A percentile compares a stretch with the other conserved stretches of the same genome.
Conservation (phyloP, 108 stramenopile genomes). For the Skeletonema tropicum region DNA sequence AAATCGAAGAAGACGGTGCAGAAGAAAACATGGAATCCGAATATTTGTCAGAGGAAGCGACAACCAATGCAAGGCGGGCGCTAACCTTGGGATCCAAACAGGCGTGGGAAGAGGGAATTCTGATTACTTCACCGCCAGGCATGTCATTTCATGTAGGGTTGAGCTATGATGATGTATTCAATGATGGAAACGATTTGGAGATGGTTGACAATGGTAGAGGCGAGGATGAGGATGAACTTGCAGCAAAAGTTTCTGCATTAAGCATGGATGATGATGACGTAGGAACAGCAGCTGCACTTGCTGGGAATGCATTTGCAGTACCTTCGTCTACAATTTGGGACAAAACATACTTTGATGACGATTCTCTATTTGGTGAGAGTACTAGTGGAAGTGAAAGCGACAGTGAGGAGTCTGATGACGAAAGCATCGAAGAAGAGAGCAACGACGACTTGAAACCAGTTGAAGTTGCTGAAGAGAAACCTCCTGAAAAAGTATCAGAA, state of each 20-base stretch:
- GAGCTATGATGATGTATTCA: conserved; percentile 68
- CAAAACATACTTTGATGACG: conserved; percentile 76
- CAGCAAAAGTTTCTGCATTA: neutral
- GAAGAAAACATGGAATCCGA: conserved; percentile 12
- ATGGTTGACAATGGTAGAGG: neutral
- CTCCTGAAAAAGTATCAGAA: conserved; percentile 1
- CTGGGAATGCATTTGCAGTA: neutral
- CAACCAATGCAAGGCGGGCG: conserved; percentile 49
- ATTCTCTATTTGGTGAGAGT: conserved; percentile 81
- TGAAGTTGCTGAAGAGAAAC: conserved; percentile 2
- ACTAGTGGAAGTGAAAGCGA: conserved; percentile 47
- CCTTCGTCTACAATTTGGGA: conserved; percentile 41
- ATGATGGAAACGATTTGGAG: conserved; percentile 29
- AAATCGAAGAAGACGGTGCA: neutral
- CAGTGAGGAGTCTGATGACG: conserved; percentile 33
- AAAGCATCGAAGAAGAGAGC: conserved; percentile 16
- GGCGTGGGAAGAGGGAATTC: conserved; percentile 66
- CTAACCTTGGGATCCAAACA: conserved; percentile 60
- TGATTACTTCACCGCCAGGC: conserved; percentile 78
- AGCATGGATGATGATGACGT: neutral
- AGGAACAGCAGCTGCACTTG: neutral
- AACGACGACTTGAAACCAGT: conserved; percentile 34
- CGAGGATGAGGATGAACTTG: conserved; percentile 8
- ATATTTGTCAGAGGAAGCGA: conserved; percentile 55
- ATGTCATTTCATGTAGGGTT: conserved; percentile 68